phyloP scores from a whole-genome alignment of 2,329 filamentous ascomycete species.

The Trichophyton mentagrophytes region DNA sequence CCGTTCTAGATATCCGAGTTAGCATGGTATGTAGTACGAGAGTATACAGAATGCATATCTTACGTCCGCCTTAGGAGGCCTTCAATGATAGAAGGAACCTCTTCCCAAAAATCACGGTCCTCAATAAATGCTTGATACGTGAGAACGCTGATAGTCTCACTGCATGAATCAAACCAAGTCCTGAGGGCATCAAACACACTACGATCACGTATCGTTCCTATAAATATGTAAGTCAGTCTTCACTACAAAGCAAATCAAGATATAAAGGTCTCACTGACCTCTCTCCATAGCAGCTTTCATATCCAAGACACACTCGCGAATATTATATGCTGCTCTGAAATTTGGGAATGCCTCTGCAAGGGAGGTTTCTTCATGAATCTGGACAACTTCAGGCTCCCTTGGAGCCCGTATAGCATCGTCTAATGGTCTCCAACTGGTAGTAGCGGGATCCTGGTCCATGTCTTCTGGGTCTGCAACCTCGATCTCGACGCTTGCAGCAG shows the following conservation, averaged over 20 bases:
- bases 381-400: slow-evolving; percentile 22
- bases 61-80: slow-evolving; percentile 30
- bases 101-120: slow-evolving; percentile 35
- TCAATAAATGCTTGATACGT: slow-evolving; percentile 25
- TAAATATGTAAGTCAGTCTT: neutral
- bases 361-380: slow-evolving; percentile 23
- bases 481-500: slow-evolving; percentile 35
- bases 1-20: slow-evolving; percentile 15
- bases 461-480: slow-evolving; percentile 40
- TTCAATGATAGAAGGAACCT: slow-evolving; percentile 30
- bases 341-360: slow-evolving; percentile 29
- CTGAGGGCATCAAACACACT: slow-evolving; percentile 26
- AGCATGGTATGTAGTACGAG: neutral
- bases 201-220: slow-evolving; percentile 22
- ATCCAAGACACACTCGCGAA: slow-evolving; percentile 24
- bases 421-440: slow-evolving; percentile 32
- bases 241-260: neutral
- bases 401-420: slow-evolving; percentile 24
- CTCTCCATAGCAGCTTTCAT: slow-evolving; percentile 26
- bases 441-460: slow-evolving; percentile 35
- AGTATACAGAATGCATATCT: slow-evolving; percentile 6
- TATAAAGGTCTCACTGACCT: slow-evolving; percentile 18
- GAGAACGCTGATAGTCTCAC: slow-evolving; percentile 23
- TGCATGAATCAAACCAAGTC: slow-evolving; percentile 32
- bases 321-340: slow-evolving; percentile 17